phyloP scores from a whole-genome alignment of 441 rosid genomes.

The Rhodomyrtus psidioides region DNA sequence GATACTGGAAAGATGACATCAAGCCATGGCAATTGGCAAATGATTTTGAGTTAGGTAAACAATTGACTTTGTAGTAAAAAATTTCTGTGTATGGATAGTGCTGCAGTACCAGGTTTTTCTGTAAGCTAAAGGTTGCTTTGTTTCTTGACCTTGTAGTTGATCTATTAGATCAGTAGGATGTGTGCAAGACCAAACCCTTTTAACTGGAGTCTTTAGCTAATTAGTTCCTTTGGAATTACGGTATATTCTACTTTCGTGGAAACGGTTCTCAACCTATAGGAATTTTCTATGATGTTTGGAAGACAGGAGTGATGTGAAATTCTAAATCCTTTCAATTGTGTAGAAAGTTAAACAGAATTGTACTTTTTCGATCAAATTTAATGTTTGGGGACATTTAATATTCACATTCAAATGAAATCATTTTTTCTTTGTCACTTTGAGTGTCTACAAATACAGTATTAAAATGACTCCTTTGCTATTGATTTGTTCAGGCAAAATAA shows the following conservation, averaged over 20 bases:
- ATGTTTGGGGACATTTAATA: background rate
- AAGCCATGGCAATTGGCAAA: background rate
- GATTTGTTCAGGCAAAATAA: slow-evolving; percentile 12
- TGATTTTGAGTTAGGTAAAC: background rate
- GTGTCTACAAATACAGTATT: background rate
- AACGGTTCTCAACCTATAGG: background rate
- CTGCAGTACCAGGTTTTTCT: background rate
- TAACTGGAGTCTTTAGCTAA: background rate
- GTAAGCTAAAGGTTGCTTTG: background rate
- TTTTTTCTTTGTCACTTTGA: background rate
- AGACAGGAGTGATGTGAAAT: background rate
- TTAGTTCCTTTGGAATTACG: background rate
- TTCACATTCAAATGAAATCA: background rate
- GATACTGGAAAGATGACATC: background rate
- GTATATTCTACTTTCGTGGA: background rate
- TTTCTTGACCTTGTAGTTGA: background rate
- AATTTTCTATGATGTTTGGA: background rate
- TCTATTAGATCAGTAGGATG: background rate
- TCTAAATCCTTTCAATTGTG: background rate
- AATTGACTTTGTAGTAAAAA: background rate
- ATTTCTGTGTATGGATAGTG: background rate
- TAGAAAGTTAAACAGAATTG: background rate
- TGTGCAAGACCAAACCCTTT: background rate
- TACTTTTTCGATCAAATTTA: background rate
- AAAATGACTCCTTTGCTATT: background rate